Evolutionary conservation across 371 early-diverging fungal genomes (phyloP), one percentile per base, ranked within the genome.

Genomic region (Entomophthora muscae): DNA sequence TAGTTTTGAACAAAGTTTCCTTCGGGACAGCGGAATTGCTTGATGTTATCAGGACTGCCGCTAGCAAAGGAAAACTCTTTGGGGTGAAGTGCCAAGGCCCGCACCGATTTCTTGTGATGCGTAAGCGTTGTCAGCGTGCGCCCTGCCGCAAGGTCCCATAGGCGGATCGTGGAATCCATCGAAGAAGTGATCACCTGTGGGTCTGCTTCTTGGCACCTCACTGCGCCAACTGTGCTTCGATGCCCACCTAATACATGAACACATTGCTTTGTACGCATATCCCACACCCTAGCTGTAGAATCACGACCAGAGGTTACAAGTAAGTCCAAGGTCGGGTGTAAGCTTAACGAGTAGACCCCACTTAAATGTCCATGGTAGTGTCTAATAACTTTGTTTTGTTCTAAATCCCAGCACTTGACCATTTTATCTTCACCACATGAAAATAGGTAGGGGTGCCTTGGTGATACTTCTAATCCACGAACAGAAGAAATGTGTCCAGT

Each of bases 401-500:
- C 96, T 62, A 98, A 73, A 76, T 98, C 98, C 96, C 97, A 98
- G 74, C 95, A 96, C 68, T 94, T 95, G 64, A 98, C 88, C 85
- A 86, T 86, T 70, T 96, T 96, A 75, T 98, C 98, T 70, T 96
- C 97, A 66, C 93, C 95, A 65, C 84, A 83, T 1, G 95, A 95
- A 67, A 96, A 97, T 52, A 98, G 71, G 66, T 97, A 97, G 1
- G 98, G 97, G 66, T 95, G 95, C 17, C 95, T 83, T 21, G 88
- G 74, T 1, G 95, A 95, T 0, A 96, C 88, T 5, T 88, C 94
- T 52, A 98, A 73, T 10, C 94, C 97, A 52, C 96, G 86, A 1
- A 98, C 94, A 1, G 93, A 80, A 29, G 93, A 86, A 68, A 98
- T 92, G 72, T 98, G 97, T 26, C 97, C 97, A 2, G 98, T 98